Evolutionary conservation across 371 early-diverging fungal genomes (phyloP), one percentile per base, ranked within the genome.

Genomic region (Apophysomyces ossiformis): DNA sequence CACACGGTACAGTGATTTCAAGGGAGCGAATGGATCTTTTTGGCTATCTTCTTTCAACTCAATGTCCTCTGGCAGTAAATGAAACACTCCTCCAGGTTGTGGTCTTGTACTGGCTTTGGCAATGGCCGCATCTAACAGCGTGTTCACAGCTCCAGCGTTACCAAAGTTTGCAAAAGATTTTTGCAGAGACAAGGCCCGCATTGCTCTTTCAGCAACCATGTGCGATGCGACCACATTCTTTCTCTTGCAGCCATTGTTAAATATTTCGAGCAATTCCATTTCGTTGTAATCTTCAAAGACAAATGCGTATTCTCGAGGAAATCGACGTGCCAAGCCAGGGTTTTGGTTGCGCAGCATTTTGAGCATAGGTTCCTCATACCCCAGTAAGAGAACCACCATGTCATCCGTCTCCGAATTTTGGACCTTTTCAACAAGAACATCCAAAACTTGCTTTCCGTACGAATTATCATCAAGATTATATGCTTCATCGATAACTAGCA

Each of bases 91-190:
- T 21, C 54, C 54, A 11, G n/a, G 54, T 9, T 50, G 54, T 11
- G 54, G 54, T 21, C 54, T 50, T 5, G 21, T 50, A 50, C 54
- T 11, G 21, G 54, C 54, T 11, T 11, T 4, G 4, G 54, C 54
- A 11, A 50, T 11, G 4, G 54, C 54, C 1, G 9, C 21, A 4
- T 50, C 21, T 26, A 50, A 21, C 54, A 50, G 5, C n/a, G 54
- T 21, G 21, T 50, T 50, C 8, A 50, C 54, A 8, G 54, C 54
- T 16, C 54, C 54, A 7, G 54, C 54, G 11, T 50, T 50, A 7
- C 54, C 54, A 21, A 50, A 50, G 21, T 50, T 50, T 4, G 54
- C 54, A 9, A 50, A 50, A n/a, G 54, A 50, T 50, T 50, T 50
- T 16, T 21, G 16, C 16, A 50, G 21, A 5, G 54, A 50, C 54